Base-by-base conservation (phyloP, 108 stramenopile genomes). In the Cyclotella kingstonii region DNA sequence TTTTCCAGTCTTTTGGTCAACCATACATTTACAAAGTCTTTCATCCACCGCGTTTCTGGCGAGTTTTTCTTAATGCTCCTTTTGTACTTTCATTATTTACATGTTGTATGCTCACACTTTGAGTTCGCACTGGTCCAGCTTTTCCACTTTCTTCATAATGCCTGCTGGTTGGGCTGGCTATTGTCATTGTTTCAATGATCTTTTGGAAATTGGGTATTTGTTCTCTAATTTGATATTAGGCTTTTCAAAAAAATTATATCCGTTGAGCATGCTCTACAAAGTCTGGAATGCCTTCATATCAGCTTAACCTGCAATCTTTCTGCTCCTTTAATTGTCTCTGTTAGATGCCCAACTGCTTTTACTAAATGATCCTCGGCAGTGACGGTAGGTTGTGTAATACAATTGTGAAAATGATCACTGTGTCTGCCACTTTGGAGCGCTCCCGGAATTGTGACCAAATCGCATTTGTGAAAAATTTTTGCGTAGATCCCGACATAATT, bases 351-450 rank as follows among this genome's bases (percentile, higher is more conserved):
- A 51, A 30, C 28, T 2, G 57, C 67, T 39, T 48, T 41, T 22
- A 52, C 59, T 0, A 52, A 42, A 26, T 11, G 17, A 29, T 58
- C 66, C 23, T 17, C 47, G 22, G 35, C 41, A 5, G 56, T 57
- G 2, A 67, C 45, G 4, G 26, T 43, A 27, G 57, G 67, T 19
- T 60, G 45, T 14, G 48, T 68, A 30, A 68, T 27, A 21, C 19
- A 52, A 17, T 43, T 29, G 36, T 46, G 55, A 11, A 54, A 71
- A 26, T n/a, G n/a, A 25, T 53, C 0, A 71, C 12, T 7, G 55
- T 73, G 48, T 65, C 56, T n/a, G 56, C 19, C 1, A 73, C 42
- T 18, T 64, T n/a, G n/a, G n/a, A n/a, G n/a, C n/a, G n/a, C n/a
- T n/a, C n/a, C n/a, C n/a, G n/a, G n/a, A n/a, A n/a, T n/a, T n/a